Percentiles rank a stretch among this genome's conserved stretches.
Evolutionary conservation across 768 basidiomycete genomes (phyloP).

Genomic region (Cystobasidium onofrii): DNA sequence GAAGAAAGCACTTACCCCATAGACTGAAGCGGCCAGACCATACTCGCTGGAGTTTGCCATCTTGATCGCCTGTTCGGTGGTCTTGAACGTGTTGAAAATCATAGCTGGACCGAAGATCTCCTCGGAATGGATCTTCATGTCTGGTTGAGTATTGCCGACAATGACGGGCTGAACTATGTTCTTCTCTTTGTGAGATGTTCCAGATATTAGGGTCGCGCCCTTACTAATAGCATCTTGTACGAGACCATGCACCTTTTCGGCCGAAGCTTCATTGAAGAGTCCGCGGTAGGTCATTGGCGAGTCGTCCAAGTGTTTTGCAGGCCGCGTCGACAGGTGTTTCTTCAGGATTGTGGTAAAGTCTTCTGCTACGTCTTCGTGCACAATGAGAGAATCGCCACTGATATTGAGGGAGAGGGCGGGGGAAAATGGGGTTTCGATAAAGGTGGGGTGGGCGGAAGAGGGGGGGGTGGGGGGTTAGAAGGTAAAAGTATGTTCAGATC

Average conservation of each 20-base stretch:
- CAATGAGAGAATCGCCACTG: constrained; percentile 23
- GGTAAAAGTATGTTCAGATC: neutral
- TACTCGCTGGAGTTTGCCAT: constrained; percentile 43
- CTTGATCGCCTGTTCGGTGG: constrained; percentile 37
- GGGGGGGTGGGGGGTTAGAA: neutral
- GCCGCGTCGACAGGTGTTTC: neutral
- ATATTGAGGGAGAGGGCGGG: too few relatives aligned
- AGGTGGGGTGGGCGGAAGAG: too few relatives aligned
- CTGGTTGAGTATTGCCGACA: neutral
- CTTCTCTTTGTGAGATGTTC: constrained; percentile 70
- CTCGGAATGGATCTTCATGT: neutral
- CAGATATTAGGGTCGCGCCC: constrained; percentile 74
- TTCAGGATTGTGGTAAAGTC: neutral
- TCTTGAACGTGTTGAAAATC: constrained; percentile 19
- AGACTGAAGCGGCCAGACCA: constrained; percentile 44
- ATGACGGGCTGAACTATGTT: constrained; percentile 24
- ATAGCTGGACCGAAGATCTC: constrained; percentile 27
- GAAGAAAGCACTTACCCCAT: constrained; percentile 34
- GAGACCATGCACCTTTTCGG: neutral
- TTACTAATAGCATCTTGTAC: neutral
- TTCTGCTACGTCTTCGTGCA: constrained; percentile 19
- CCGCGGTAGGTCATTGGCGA: neutral
- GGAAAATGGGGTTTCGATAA: too few relatives aligned
- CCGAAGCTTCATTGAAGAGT: neutral
- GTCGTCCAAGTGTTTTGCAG: neutral